phyloP scores from a whole-genome alignment of 108 stramenopile species.

The Cyclotella atomus region DNA sequence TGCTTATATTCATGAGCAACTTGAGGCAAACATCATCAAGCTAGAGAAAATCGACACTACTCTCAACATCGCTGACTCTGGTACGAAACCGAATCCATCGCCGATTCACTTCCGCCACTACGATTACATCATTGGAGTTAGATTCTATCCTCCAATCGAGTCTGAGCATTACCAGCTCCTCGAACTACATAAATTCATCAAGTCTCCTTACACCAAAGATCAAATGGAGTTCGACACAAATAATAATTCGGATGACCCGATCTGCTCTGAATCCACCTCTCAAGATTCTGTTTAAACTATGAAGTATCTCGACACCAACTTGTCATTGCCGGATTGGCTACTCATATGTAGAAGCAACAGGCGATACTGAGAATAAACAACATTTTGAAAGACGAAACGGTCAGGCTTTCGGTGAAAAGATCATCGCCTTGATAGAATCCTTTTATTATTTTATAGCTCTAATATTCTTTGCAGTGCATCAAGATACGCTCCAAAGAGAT shows the following conservation, averaged over 20 bases:
- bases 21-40: not conserved
- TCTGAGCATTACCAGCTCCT: slow-evolving; percentile 1
- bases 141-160: slow-evolving; percentile 3
- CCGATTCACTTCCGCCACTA: slow-evolving; percentile 4
- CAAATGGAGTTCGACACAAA: not conserved
- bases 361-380: not conserved
- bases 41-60: not conserved
- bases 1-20: not conserved
- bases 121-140: slow-evolving; percentile 9
- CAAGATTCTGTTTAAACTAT: not conserved
- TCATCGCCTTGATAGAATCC: slow-evolving; percentile 10
- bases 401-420: slow-evolving; percentile 20
- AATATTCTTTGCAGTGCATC: not conserved
- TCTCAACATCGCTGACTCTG: slow-evolving; percentile 15
- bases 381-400: not conserved
- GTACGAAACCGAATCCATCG: slow-evolving; percentile 13
- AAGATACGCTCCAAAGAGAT: slow-evolving; percentile 7
- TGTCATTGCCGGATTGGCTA: not conserved
- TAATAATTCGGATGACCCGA: not conserved
- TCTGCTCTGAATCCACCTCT: slow-evolving; percentile 17
- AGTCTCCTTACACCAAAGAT: not conserved
- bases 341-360: slow-evolving; percentile 1
- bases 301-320: not conserved
- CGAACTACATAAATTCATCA: slow-evolving; percentile 6
- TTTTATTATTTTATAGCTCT: not conserved